phyloP scores from a whole-genome alignment of 768 basidiomycete genomes.

The Tulasnella sp. region DNA sequence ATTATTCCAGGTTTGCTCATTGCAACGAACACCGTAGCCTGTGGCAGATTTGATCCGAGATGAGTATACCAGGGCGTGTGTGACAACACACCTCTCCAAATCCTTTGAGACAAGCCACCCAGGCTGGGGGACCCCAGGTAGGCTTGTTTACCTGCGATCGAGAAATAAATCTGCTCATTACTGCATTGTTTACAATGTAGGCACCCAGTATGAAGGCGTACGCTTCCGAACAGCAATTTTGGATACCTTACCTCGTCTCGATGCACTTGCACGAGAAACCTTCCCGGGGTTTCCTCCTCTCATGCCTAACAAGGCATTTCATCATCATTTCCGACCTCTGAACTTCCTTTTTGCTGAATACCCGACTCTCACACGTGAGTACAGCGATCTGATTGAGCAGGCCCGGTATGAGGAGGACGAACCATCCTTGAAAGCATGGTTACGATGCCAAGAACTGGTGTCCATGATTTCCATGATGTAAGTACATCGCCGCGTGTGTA shows the following conservation, averaged over 20 bases:
- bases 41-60: conserved; percentile 11
- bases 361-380: neutral
- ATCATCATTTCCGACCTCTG: conserved; percentile 10
- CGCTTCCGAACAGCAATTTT: conserved; percentile 14
- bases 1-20: neutral
- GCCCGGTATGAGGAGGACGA: conserved; percentile 16
- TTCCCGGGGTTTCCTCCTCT: conserved; percentile 13
- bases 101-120: conserved; percentile 7
- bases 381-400: conserved; percentile 11
- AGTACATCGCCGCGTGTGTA: too few relatives aligned
- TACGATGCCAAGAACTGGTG: conserved; percentile 9
- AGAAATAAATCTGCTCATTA: neutral
- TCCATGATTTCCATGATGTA: neutral
- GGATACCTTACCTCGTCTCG: conserved; percentile 11
- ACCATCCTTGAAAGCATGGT: conserved; percentile 11
- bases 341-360: conserved; percentile 9
- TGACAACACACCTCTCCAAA: conserved; percentile 2
- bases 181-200: conserved; percentile 5
- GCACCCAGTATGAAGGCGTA: conserved; percentile 4
- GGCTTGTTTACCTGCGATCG: neutral
- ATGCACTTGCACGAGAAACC: conserved; percentile 11
- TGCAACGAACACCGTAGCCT: neutral
- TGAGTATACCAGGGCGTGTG: conserved; percentile 16
- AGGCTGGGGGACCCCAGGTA: conserved; percentile 18
- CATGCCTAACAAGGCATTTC: conserved; percentile 10